A percentile compares a stretch with the other conserved stretches of the same genome.
These are phyloP conservation scores for Clonostachys chloroleuca DNA, from an alignment of 2,329 filamentous ascomycete genomes.

Conservation along the genomic window DNA sequence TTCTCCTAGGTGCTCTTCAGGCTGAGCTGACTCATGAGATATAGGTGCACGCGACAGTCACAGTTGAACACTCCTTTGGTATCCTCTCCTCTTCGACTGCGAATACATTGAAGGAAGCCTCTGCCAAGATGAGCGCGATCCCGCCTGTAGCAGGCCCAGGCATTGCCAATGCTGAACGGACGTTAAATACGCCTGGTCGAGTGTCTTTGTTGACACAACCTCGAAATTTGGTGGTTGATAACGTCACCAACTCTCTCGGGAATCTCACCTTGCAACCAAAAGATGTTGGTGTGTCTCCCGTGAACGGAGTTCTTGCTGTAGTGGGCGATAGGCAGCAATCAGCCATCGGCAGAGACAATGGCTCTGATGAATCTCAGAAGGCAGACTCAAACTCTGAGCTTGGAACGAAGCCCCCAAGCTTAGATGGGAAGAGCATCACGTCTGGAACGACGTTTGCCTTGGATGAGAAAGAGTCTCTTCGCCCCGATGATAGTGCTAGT, in stretches of 20 bases:
- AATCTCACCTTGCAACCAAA: conserved; percentile 20
- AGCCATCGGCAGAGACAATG: conserved; percentile 32
- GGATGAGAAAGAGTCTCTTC: conserved; percentile 92
- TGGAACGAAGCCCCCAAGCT: conserved; percentile 78
- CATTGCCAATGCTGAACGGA: conserved; percentile 10
- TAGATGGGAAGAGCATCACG: conserved; percentile 91
- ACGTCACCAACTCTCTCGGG: conserved; percentile 18
- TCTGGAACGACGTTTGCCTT: conserved; percentile 94
- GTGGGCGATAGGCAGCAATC: conserved; percentile 23
- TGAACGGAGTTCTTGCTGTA: conserved; percentile 37
- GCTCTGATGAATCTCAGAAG: conserved; percentile 52
- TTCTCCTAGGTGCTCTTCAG: too few relatives aligned
- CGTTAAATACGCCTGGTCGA: background rate
- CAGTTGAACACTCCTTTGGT: conserved; percentile 3
- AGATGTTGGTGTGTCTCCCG: conserved; percentile 38
- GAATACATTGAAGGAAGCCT: conserved; percentile 13
- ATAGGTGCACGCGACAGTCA: background rate
- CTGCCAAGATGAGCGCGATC: conserved; percentile 9
- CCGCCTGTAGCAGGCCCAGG: conserved; percentile 10
- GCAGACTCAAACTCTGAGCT: conserved; percentile 61
- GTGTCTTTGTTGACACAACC: too few relatives aligned
- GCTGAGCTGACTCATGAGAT: background rate
- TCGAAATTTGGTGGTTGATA: conserved; percentile 11
- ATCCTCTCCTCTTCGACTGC: background rate
- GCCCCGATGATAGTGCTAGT: conserved; percentile 93